Evolutionary conservation across 2,329 filamentous ascomycete genomes (phyloP).

Genomic region (Epichloe festucae): DNA sequence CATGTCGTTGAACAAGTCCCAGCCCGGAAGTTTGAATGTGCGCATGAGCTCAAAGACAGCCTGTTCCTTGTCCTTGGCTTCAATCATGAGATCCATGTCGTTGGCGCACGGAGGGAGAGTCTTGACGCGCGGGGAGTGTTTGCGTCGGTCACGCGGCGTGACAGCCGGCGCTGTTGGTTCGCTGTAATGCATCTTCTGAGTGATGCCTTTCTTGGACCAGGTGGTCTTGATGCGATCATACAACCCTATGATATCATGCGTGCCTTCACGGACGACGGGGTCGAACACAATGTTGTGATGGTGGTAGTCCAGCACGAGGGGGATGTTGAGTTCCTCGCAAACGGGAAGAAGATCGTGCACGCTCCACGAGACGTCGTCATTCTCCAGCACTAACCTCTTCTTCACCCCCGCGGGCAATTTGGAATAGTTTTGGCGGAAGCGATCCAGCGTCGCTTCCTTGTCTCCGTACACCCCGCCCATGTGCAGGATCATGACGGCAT

Average conservation of each 20-base stretch:
- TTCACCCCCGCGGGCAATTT: slow-evolving; percentile 57
- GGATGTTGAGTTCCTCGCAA: slow-evolving; percentile 90
- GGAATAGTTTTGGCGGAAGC: slow-evolving; percentile 66
- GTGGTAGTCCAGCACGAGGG: slow-evolving; percentile 77
- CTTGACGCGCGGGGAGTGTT: slow-evolving; percentile 69
- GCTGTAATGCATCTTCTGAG: slow-evolving; percentile 94
- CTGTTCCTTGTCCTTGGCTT: slow-evolving; percentile 96
- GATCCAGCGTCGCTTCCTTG: slow-evolving; percentile 62
- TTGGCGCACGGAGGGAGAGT: slow-evolving; percentile 69
- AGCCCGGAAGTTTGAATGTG: slow-evolving; percentile 71
- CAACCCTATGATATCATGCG: slow-evolving; percentile 61
- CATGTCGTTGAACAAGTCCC: slow-evolving; percentile 62
- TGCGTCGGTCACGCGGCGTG: slow-evolving; percentile 65
- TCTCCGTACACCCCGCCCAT: slow-evolving; percentile 87
- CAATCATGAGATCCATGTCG: slow-evolving; percentile 96
- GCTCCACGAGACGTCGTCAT: slow-evolving; percentile 88
- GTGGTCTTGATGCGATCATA: slow-evolving; percentile 70
- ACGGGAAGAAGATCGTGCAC: slow-evolving; percentile 82
- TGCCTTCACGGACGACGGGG: slow-evolving; percentile 62
- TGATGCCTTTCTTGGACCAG: slow-evolving; percentile 74
- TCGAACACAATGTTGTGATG: slow-evolving; percentile 95
- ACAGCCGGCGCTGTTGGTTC: slow-evolving; percentile 55
- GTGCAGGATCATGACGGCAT: slow-evolving; percentile 90
- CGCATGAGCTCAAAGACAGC: slow-evolving; percentile 91
- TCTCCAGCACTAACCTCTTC: slow-evolving; percentile 74